A percentile compares a stretch with the other conserved stretches of the same genome.
Evolutionary conservation across 306 rosid genomes (phyloP).

Genomic region (Vigna trinervia): DNA sequence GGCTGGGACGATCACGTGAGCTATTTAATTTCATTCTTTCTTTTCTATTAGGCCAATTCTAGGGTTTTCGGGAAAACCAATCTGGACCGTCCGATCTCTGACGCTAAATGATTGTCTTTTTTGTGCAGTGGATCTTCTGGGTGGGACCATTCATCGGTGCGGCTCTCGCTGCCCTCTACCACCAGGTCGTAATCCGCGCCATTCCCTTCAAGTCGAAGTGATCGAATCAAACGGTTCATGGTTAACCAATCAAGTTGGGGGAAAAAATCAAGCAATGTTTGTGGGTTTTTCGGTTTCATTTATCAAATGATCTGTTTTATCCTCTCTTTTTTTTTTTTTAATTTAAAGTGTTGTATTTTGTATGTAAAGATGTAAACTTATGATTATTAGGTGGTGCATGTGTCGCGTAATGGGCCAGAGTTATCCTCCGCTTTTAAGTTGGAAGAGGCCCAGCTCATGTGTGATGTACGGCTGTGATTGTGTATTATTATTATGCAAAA

Average conservation of each 20-base stretch:
- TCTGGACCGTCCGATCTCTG: neutral
- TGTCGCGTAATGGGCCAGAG: constrained; percentile 43
- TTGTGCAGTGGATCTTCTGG: constrained; percentile 63
- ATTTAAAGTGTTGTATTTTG: constrained; percentile 33
- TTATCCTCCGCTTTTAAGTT: constrained; percentile 51
- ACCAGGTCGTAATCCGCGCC: constrained; percentile 59
- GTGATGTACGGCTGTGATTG: constrained; percentile 50
- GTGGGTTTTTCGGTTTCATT: constrained; percentile 40
- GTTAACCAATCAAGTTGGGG: constrained; percentile 26
- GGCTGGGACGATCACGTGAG: constrained; percentile 65
- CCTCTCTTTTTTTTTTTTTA: neutral
- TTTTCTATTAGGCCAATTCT: neutral
- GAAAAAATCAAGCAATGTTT: constrained; percentile 37
- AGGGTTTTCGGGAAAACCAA: neutral
- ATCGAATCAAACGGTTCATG: constrained; percentile 33
- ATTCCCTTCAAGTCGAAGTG: constrained; percentile 64
- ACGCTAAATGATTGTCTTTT: neutral
- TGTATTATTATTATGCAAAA: constrained; percentile 44
- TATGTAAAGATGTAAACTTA: constrained; percentile 50
- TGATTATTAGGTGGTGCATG: constrained; percentile 40
- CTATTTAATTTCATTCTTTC: neutral
- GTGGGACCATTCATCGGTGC: constrained; percentile 68
- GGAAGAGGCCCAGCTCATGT: constrained; percentile 47
- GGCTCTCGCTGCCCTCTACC: constrained; percentile 60
- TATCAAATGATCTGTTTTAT: constrained; percentile 21